Evolutionary conservation across 139 green algal genomes (phyloP), one percentile per base, ranked within the genome.

Genomic region (Parachlorella kessleri): DNA sequence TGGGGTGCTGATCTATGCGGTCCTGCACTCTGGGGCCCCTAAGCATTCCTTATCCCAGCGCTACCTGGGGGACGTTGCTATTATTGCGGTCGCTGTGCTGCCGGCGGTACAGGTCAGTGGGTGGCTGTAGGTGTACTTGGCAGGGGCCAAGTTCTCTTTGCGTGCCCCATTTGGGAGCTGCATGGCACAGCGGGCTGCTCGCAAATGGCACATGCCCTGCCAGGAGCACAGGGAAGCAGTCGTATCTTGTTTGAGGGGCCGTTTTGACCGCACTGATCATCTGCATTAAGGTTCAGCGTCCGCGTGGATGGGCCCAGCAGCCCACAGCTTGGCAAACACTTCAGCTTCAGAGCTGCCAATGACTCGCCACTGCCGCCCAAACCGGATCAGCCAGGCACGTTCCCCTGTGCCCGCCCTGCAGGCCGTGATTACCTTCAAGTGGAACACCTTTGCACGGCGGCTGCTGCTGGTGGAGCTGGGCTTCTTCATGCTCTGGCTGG

Each of bases 401-500:
- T n/a, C 33, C 66, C 35, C 14, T 28, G 35, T 8, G 5, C 42
- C 30, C n/a, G 42, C 69, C 10, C 41, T 72, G 14, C 66, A 76
- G 38, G 72, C 72, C 2, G 40, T 74, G 0, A 77, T 92, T 18
- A 54, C 70, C 30, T 86, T 68, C 75, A 92, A 92, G 66, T 92
- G 88, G 88, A 54, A 74, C n/a, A 65, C 55, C 26, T 90, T 80
- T 72, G 79, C 80, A 0, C 35, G 66, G 53, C 63, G 66, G 7
- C 66, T 86, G 53, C 73, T 92, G 70, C 18, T 81, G 24, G 33
- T 38, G 32, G 83, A 92, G 81, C 55, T 91, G 39, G 73, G 2
- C 21, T 53, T 73, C 6, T 92, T 88, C 78, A 5, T 85, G 10
- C 1, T 88, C 18, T 92, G 88, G 88, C 73, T 92, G 53, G 8